Conservation (phyloP, 768 basidiomycete species). For the Suillus weaverae region DNA sequence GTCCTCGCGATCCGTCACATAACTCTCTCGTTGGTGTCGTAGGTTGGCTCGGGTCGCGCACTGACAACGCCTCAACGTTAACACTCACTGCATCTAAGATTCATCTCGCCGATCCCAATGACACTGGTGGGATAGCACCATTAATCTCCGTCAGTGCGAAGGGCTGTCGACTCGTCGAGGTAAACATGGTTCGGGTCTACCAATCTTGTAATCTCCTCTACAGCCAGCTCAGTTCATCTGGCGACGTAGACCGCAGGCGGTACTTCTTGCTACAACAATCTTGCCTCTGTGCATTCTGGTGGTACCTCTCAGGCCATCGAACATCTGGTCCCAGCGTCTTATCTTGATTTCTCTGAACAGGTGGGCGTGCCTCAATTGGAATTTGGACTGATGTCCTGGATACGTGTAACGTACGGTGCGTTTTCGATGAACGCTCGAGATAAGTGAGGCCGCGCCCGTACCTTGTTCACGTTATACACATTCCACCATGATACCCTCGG, state of each 20-base stretch:
- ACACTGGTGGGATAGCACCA: neutral
- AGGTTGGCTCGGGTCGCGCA: neutral
- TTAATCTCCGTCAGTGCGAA: neutral
- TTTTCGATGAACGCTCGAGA: neutral
- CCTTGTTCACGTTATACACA: neutral
- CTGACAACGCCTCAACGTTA: neutral
- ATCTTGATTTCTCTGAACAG: neutral
- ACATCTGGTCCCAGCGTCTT: neutral
- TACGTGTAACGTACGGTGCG: neutral
- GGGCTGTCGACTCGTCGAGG: neutral
- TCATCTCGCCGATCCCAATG: neutral
- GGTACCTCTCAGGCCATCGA: neutral
- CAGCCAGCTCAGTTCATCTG: neutral
- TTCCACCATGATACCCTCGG: neutral
- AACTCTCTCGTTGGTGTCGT: neutral
- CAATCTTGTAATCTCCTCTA: neutral
- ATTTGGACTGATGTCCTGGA: conserved; percentile 24
- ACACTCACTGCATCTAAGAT: neutral
- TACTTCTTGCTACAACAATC: neutral
- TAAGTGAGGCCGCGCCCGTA: too few species aligned
- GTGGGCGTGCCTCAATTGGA: neutral
- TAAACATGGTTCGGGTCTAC: neutral
- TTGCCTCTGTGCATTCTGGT: neutral
- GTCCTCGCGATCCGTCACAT: neutral
- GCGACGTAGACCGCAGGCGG: neutral